A percentile compares a stretch with the other conserved stretches of the same genome.
Evolutionary conservation across 2,329 filamentous ascomycete species (phyloP).

Genomic region (Thielaviopsis populi): DNA sequence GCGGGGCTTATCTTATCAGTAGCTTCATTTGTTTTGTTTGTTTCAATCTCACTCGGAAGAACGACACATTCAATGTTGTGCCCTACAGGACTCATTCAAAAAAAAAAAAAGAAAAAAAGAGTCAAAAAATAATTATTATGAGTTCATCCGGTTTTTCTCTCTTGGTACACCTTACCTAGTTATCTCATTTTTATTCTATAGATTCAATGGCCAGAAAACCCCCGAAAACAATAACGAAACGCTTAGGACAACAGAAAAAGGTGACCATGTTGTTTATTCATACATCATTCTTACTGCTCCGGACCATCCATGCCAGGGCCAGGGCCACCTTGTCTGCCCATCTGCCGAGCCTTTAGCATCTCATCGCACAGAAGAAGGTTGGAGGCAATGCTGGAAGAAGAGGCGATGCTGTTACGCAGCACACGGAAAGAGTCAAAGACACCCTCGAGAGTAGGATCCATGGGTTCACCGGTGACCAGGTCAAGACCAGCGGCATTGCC

Average conservation of each 20-base stretch:
- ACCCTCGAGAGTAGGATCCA: slow-evolving; percentile 86
- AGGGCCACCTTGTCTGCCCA: slow-evolving; percentile 53
- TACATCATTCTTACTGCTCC: slow-evolving; percentile 31
- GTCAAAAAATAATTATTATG: slow-evolving; percentile 10
- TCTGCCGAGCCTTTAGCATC: slow-evolving; percentile 92
- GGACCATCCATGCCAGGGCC: slow-evolving; percentile 50
- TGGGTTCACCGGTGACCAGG: slow-evolving; percentile 72
- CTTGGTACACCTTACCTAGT: slow-evolving; percentile 14
- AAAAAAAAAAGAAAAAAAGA: neutral
- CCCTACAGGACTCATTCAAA: neutral
- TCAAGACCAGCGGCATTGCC: slow-evolving; percentile 80
- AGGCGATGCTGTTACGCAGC: slow-evolving; percentile 81
- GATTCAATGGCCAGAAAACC: slow-evolving; percentile 12
- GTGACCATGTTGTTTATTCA: slow-evolving; percentile 17
- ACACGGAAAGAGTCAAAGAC: slow-evolving; percentile 96
- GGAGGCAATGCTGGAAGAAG: slow-evolving; percentile 84
- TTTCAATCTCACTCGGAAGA: neutral
- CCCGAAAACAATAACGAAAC: slow-evolving; percentile 9
- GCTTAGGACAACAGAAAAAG: slow-evolving; percentile 7
- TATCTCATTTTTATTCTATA: slow-evolving; percentile 17
- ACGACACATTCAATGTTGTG: neutral
- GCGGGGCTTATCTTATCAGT: slow-evolving; percentile 24
- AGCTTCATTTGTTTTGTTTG: slow-evolving; percentile 1
- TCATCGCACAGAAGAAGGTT: slow-evolving; percentile 94
- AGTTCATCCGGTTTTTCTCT: slow-evolving; percentile 1